Evolutionary conservation across 352 stramenopile species (phyloP).

Genomic region (Globisporangium barbulae): DNA sequence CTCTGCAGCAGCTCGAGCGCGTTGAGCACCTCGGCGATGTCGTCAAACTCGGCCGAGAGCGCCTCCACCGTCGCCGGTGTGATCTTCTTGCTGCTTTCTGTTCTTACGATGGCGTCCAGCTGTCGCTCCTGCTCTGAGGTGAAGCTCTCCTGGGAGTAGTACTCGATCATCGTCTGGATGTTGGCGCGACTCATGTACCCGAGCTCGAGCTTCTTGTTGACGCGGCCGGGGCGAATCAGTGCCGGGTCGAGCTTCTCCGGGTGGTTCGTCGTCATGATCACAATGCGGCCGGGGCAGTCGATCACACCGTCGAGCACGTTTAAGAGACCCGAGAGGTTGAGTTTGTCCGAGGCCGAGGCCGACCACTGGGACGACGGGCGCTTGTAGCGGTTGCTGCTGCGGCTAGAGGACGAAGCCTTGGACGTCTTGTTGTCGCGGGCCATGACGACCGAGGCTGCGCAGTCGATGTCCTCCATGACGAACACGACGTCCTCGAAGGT

Average conservation of each 20-base stretch:
- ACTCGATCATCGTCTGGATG: conserved; percentile 65
- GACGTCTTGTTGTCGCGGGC: conserved; percentile 19
- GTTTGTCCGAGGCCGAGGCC: conserved; percentile 46
- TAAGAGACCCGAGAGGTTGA: conserved; percentile 82
- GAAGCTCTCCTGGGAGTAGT: conserved; percentile 49
- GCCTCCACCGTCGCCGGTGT: conserved; percentile 31
- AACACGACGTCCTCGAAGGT: conserved; percentile 87
- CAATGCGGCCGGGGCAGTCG: conserved; percentile 84
- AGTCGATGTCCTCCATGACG: conserved; percentile 90
- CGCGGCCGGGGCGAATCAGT: conserved; percentile 85
- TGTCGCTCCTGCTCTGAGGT: conserved; percentile 18
- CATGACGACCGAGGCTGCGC: conserved; percentile 72
- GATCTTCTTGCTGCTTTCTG: conserved; percentile 12
- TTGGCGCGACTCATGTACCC: conserved; percentile 49
- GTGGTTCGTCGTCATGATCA: conserved; percentile 94
- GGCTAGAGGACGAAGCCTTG: conserved; percentile 1
- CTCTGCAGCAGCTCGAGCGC: conserved; percentile 13
- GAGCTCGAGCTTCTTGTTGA: conserved; percentile 87
- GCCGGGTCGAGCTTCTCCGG: conserved; percentile 91
- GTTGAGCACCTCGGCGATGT: conserved; percentile 9
- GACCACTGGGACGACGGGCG: conserved; percentile 6
- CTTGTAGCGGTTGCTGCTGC: neutral
- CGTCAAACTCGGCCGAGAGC: conserved; percentile 15
- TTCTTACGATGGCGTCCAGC: conserved; percentile 13
- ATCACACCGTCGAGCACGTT: conserved; percentile 92